A percentile compares a stretch with the other conserved stretches of the same genome.
Evolutionary conservation across 2,329 filamentous ascomycete species (phyloP).

Genomic region (Aspergillus sp.): DNA sequence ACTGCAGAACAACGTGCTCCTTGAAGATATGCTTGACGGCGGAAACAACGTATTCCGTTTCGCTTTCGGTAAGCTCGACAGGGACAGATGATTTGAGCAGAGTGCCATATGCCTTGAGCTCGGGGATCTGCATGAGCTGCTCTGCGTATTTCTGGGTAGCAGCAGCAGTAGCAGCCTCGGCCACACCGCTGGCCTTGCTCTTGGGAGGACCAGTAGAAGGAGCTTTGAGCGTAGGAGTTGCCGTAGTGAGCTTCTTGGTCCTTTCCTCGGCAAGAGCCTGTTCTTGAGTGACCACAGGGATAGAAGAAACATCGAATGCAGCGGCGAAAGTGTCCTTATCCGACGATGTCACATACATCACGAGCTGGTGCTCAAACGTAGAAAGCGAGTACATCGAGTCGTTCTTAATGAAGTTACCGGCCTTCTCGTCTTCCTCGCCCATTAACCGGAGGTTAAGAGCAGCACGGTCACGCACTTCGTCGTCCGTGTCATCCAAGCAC

Average conservation of each 20-base stretch:
- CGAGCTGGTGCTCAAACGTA: conserved; percentile 92
- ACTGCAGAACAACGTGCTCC: conserved; percentile 91
- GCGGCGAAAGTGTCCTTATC: conserved; percentile 76
- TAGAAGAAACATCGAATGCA: conserved; percentile 83
- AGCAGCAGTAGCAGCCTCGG: conserved; percentile 71
- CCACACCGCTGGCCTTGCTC: conserved; percentile 57
- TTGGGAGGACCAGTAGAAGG: conserved; percentile 75
- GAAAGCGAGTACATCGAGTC: conserved; percentile 46
- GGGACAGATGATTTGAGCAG: conserved; percentile 84
- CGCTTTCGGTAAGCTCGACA: conserved; percentile 88
- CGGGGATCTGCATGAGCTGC: conserved; percentile 80
- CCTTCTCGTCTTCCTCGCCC: conserved; percentile 82
- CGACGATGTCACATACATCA: conserved; percentile 92
- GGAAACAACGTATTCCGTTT: conserved; percentile 93
- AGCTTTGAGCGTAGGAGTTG: conserved; percentile 87
- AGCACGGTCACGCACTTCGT: conserved; percentile 93
- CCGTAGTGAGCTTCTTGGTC: conserved; percentile 92
- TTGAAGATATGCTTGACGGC: conserved; percentile 98
- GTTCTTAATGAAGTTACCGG: conserved; percentile 85
- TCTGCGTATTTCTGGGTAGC: conserved; percentile 83
- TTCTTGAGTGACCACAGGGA: conserved; percentile 90
- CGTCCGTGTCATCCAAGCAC: conserved; percentile 93
- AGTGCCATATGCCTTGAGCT: conserved; percentile 80
- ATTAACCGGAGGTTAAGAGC: conserved; percentile 88
- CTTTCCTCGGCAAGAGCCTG: conserved; percentile 94